phyloP scores from a whole-genome alignment of 768 basidiomycete genomes.

The Fibroporia radiculosa region DNA sequence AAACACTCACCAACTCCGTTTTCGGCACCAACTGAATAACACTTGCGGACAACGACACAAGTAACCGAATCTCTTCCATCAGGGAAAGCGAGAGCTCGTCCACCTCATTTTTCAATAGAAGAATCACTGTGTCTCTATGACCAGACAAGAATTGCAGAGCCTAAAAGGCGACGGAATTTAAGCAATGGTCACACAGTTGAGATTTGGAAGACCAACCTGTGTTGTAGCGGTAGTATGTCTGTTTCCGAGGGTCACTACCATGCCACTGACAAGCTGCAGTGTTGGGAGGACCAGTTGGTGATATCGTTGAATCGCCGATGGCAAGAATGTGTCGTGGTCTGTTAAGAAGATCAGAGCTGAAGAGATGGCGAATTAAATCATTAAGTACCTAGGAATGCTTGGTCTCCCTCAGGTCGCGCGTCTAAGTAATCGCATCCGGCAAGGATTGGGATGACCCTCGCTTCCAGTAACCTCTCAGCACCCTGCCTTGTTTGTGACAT shows the following conservation, averaged over 20 bases:
- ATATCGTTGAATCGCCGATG: conserved; percentile 80
- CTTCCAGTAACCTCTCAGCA: conserved; percentile 77
- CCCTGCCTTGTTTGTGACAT: conserved; percentile 79
- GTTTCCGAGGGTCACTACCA: conserved; percentile 69
- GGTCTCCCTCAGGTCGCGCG: conserved; percentile 75
- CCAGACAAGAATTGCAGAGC: conserved; percentile 73
- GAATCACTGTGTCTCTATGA: conserved; percentile 79
- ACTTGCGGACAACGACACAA: conserved; percentile 63
- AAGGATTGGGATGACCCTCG: conserved; percentile 64
- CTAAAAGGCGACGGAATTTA: conserved; percentile 27
- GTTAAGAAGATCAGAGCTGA: neutral
- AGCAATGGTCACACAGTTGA: neutral
- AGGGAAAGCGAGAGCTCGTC: conserved; percentile 54
- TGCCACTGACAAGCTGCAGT: conserved; percentile 70
- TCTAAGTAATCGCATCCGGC: conserved; percentile 85
- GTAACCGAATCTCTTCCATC: conserved; percentile 73
- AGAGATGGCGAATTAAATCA: neutral
- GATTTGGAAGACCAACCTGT: conserved; percentile 44
- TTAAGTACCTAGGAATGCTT: conserved; percentile 70
- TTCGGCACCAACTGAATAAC: conserved; percentile 68
- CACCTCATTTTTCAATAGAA: conserved; percentile 71
- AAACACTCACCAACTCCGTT: conserved; percentile 62
- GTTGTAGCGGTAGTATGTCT: conserved; percentile 60
- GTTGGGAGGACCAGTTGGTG: conserved; percentile 87
- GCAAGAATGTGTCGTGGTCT: conserved; percentile 86